A percentile compares a stretch with the other conserved stretches of the same genome.
These are phyloP conservation scores for Lactifluus subvellereus DNA, from an alignment of 768 basidiomycete species.

Conservation along the genomic window DNA sequence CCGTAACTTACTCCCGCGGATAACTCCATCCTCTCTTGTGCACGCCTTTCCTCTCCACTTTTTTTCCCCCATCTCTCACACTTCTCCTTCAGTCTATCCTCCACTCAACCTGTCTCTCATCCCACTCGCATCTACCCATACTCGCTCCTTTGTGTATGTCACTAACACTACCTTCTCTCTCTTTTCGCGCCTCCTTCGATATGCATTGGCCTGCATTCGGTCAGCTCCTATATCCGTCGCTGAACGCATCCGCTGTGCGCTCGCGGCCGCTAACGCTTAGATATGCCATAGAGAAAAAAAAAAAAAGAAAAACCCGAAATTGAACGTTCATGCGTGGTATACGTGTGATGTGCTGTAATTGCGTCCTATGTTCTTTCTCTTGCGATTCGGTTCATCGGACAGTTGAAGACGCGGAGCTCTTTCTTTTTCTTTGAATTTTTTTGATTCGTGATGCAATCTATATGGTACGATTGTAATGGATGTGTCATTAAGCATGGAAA, in stretches of 20 bases:
- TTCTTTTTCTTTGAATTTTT: slow-evolving; percentile 1
- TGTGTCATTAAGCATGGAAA: background rate
- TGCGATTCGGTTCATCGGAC: slow-evolving; percentile 10
- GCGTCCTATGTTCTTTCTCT: slow-evolving; percentile 5
- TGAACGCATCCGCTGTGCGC: slow-evolving; percentile 3
- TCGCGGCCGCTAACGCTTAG: slow-evolving; percentile 14
- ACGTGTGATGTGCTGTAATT: slow-evolving; percentile 10
- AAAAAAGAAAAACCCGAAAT: background rate
- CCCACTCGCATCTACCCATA: slow-evolving; percentile 12
- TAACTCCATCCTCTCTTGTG: background rate
- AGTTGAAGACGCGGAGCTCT: background rate
- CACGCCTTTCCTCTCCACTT: background rate
- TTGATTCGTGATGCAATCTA: slow-evolving; percentile 18
- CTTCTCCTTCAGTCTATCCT: slow-evolving; percentile 10
- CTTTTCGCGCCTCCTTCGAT: background rate
- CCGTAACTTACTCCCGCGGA: background rate
- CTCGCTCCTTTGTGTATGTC: slow-evolving; percentile 2
- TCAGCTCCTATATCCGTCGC: background rate
- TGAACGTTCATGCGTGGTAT: slow-evolving; percentile 7
- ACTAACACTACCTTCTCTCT: slow-evolving; percentile 10
- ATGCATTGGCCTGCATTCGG: slow-evolving; percentile 9
- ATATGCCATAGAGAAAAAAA: slow-evolving; percentile 21
- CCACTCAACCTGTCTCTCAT: slow-evolving; percentile 13
- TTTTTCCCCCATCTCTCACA: background rate
- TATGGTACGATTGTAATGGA: slow-evolving; percentile 21